A percentile compares a stretch with the other conserved stretches of the same genome.
phyloP scores from a whole-genome alignment of 139 green algal genomes.

The Haematococcus lacustris region DNA sequence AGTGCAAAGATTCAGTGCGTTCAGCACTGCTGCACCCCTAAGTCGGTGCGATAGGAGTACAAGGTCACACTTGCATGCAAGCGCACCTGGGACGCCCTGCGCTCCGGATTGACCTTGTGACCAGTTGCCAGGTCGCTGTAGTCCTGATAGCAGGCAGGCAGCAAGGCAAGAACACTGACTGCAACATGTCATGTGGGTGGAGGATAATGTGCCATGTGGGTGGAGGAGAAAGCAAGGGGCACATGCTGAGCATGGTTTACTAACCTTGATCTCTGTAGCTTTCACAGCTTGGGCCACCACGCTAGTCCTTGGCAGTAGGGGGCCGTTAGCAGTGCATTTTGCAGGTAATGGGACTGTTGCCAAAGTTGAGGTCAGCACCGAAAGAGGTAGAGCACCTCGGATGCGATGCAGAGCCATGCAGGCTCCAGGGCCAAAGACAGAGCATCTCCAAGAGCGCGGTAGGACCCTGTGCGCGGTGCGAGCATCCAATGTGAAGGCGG shows the following conservation, averaged over 20 bases:
- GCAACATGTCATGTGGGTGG: not conserved
- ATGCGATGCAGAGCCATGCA: no score
- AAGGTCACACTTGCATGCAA: not conserved
- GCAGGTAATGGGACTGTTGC: no score
- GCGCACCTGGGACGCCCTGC: not conserved
- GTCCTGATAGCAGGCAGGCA: not conserved
- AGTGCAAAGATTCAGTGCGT: not conserved
- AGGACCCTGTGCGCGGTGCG: no score
- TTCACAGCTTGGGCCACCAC: not conserved
- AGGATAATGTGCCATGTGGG: not conserved
- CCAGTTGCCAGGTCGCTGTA: not conserved
- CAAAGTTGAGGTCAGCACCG: no score
- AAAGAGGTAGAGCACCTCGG: no score
- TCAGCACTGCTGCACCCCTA: not conserved
- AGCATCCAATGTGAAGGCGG: no score
- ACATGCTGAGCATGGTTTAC: no score
- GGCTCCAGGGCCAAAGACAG: no score
- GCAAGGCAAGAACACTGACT: not conserved
- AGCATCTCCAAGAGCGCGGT: no score
- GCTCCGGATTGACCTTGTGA: not conserved
- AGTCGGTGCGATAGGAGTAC: not conserved
- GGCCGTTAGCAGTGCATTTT: no score
- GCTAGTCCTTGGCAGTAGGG: no score
- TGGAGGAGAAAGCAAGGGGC: no score
- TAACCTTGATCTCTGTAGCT: not conserved